A percentile compares a stretch with the other conserved stretches of the same genome.
These are phyloP conservation scores for Paecilomyces sp. DNA, from an alignment of 2,329 filamentous ascomycete genomes.

Conservation along the genomic window DNA sequence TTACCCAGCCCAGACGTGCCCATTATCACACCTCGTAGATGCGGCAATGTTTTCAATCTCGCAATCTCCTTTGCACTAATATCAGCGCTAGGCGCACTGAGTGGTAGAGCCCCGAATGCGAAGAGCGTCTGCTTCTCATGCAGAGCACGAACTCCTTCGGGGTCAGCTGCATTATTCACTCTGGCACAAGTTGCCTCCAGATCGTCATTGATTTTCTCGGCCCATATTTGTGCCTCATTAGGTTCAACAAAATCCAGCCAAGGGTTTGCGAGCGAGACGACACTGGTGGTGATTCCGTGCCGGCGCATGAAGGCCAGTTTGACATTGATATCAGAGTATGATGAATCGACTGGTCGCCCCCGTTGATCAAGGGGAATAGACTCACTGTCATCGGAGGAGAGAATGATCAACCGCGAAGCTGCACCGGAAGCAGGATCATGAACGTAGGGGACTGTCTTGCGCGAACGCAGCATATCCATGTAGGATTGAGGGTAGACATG, in stretches of 20 bases:
- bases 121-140: conserved; percentile 61
- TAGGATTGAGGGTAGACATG: conserved; percentile 58
- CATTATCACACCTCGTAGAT: conserved; percentile 79
- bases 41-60: conserved; percentile 53
- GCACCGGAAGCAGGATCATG: conserved; percentile 28
- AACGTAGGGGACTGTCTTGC: conserved; percentile 41
- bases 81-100: conserved; percentile 58
- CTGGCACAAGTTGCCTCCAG: conserved; percentile 64
- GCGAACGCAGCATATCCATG: conserved; percentile 49
- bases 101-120: conserved; percentile 74
- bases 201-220: conserved; percentile 66
- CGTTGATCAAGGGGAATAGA: conserved; percentile 40
- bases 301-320: conserved; percentile 85
- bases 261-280: conserved; percentile 84
- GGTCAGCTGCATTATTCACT: conserved; percentile 19
- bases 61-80: conserved; percentile 58
- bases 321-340: conserved; percentile 71
- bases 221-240: conserved; percentile 55
- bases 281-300: conserved; percentile 73
- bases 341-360: conserved; percentile 73
- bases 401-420: conserved; percentile 39
- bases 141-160: conserved; percentile 10
- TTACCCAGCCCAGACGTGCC: conserved; percentile 74
- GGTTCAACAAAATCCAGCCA: conserved; percentile 79
- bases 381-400: conserved; percentile 38